Base-by-base conservation (phyloP, 1,139 yeast genomes). In the Groenewaldozyma sp. region DNA sequence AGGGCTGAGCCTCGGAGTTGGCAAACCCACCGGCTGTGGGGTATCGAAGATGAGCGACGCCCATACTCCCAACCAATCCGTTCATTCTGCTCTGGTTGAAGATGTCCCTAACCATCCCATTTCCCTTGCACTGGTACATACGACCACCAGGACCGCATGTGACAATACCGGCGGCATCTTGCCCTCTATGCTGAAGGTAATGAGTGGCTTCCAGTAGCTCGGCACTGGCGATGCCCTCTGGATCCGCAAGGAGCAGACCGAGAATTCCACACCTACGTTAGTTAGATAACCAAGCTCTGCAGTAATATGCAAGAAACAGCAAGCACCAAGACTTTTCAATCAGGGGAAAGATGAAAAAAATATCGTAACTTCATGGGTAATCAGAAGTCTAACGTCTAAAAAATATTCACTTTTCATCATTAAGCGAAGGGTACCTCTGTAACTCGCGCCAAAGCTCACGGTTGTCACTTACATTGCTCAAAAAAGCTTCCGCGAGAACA, bases 21-120 rank as follows among this genome's bases (percentile, higher is more conserved):
- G 97, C 93, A 53, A 86, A 78, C 6, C 95, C 82, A n/a, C 99
- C 98, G 28, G 98, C 97, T 27, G 99, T 91, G 36, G 99, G 99
- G 58, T 91, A 91, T 55, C 99, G 74, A 56, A 91, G 69, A 60
- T 91, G 99, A 28, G 91, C 88, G 48, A 91, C 75, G 45, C 98
- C 99, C 93, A 88, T 84, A 59, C 82, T 83, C 24, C 99, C 99
- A 38, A 81, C 78, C 41, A 93, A 70, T 37, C 84, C 84, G 40
- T 67, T 59, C 76, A 91, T 76, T 57, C 96, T 73, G 38, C 69
- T 67, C 58, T 79, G 83, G 37, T 95, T 87, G 74, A 91, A 91
- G 28, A 91, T 97, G 57, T 91, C 98, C 54, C 94, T 75, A 42
- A 95, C 97, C 96, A 93, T 86, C 48, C 99, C 99, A 62, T 87